Base-by-base conservation (phyloP, 2,329 filamentous ascomycete species). In the Pseudogymnoascus sp. region DNA sequence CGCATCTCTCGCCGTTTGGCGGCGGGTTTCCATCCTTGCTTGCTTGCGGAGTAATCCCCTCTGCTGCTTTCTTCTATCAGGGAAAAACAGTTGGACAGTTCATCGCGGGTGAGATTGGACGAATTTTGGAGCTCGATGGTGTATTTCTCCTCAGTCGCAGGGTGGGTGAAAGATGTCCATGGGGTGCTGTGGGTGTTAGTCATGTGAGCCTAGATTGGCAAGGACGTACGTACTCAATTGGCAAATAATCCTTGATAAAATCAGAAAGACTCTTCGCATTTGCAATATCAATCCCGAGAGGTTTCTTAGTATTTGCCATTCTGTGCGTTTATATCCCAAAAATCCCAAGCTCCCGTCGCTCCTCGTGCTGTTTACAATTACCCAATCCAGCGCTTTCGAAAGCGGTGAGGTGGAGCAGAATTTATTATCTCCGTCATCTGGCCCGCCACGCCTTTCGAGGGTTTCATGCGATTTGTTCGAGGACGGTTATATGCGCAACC, bases 1-100 rank as follows among this genome's bases (percentile, higher is more conserved):
- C 76, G 76, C 89, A 92, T 91, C 77, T 92, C 89, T 11, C 75
- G 75, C 61, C 77, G 76, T 76, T 92, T 92, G 47, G 77, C 76
- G 2, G 67, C 72, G 0, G 82, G 80, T 56, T 85, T 80, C 89
- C 89, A 92, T 56, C 86, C 86, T 0, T 75, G 70, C 5, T 78
- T 78, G 2, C 88, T 90, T 14, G 74, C 73, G 62, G 83, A 82
- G 72, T 92, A 92, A 73, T 87, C 84, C 5, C 75, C 70, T 12
- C 78, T 77, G 68, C 87, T 90, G 0, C 89, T 91, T 59, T 78
- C 74, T 65, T 87, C 80, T 61, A 92, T 78, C 47, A 53, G n/a
- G 18, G 70, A 64, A 67, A 83, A 84, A 68, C 85, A 88, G 0
- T 78, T 75, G 23, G 78, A 71, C 21, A 86, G 72, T 25, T 86